Base-by-base conservation (phyloP, 495 filamentous ascomycete genomes). In the Lichenothelia convexa region DNA sequence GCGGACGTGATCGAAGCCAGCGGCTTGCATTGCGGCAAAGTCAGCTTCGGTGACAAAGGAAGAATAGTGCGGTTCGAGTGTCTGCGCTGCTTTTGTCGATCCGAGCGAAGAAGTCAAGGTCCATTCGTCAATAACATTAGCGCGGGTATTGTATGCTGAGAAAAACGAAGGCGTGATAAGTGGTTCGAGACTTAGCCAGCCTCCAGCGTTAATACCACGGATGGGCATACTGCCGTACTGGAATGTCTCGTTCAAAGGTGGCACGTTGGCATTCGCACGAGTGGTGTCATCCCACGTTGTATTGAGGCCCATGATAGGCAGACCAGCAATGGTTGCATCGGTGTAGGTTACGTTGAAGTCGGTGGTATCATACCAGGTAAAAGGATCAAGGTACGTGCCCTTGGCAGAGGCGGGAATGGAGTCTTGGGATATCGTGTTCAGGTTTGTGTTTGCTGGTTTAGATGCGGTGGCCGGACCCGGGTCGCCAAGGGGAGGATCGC, bases 301-400 rank as follows among this genome's bases (percentile, higher is more conserved):
- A 46, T 79, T 76, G 7, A 99, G 64, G 2, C 91, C 91, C 81
- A 95, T 95, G 32, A 94, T 45, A 0, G 80, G 70, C 21, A 99
- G 65, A 5, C 78, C 82, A 7, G 89, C 91, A 1, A 94, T 75
- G 0, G 72, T 86, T 23, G 67, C 73, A 45, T 73, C 69, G 0
- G 91, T 99, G 50, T 87, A 99, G 0, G 91, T 95, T 37, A 91
- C 60, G 50, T 99, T 99, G 56, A 95, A 92, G 47, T 83, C 85
- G 2, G 63, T 69, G 1, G 87, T 94, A 44, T 93, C 80, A 34
- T 79, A 78, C 91, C 91, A 99, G 9, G 78, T 75, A 42, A 82
- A 93, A 0, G 91, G 91, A 55, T 99, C 89, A 12, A 93, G 60
- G 41, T 77, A 70, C 0, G 79, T 79, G 0, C 81, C 84, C 49